Base-by-base conservation (phyloP, 2,329 filamentous ascomycete species). In the Cercospora citrullina region DNA sequence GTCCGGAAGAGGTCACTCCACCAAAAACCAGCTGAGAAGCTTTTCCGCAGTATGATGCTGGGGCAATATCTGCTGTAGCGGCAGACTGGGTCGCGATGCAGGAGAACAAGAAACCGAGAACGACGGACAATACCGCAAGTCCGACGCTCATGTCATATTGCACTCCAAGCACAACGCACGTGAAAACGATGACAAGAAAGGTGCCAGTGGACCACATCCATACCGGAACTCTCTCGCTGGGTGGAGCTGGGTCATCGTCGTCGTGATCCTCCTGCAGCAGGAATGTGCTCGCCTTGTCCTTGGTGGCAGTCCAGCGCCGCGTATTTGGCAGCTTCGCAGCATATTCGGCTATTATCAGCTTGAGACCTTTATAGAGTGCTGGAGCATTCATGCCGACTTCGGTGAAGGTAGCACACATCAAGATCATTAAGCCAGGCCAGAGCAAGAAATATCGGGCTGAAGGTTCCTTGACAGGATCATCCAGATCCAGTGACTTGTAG, bases 1-100 rank as follows among this genome's bases (percentile, higher is more conserved):
- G 80, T 61, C 83, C 80, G 68, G 84, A 81, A 10, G 82, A 82
- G 36, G 87, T 89, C 55, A 87, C 87, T 60, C 84, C 88, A 68
- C 88, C 88, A 63, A 89, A 87, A 68, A 90, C 83, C 59, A 90
- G 84, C 80, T 90, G 88, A 2, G 87, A 88, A 7, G 88, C 88
- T 78, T 90, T 90, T 72, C 87, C 84, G 1, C 0, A 88, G 88
- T 0, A 87, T 87, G 72, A 84, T 84, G 72, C 88, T 84, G 33
- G 83, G 68, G 30, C 66, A 84, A 67, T 84, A 85, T 21, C 84
- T 83, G 74, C 85, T 85, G 76, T 87, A 84, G 72, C 87, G 85
- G 66, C 84, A 84, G 53, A 87, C 79, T 80, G 87, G 86, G 59
- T 68, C 18, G 66, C 66, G 18, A 63, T 63, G 60, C 60, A 63